Base-by-base conservation (phyloP, 2,329 filamentous ascomycete species). In the Bipolaris zeicola region DNA sequence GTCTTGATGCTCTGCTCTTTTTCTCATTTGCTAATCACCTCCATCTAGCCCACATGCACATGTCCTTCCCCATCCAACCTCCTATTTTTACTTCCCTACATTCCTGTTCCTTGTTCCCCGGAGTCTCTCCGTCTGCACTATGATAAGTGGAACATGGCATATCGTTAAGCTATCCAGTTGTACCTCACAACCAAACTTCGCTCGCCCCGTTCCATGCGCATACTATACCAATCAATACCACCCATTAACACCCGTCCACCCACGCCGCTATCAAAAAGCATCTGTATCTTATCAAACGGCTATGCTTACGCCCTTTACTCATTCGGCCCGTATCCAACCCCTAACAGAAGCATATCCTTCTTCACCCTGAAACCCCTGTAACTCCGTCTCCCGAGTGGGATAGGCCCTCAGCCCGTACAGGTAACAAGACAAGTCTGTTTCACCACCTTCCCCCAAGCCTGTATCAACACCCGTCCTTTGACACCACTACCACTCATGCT, bases 291-390 rank as follows among this genome's bases (percentile, higher is more conserved):
- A 10, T 4, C 14, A 38, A 38, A 43, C 31, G 14, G 14, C 7
- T 37, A 42, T 37, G 22, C 45, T 28, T 16, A 18, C 31, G 20
- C 38, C 18, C 33, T 18, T 20, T n/a, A n/a, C 41, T 34, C 10
- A 31, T 50, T 54, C 52, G 52, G 52, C 31, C 52, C 52, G 38
- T 36, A 34, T 50, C n/a, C 52, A 50, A 38, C 44, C 46, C 52
- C 24, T 50, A 33, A 44, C 22, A 44, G 20, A 43, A 33, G 22
- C 22, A 20, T 43, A n/a, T 37, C 8, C 43, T 31, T 48, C 41
- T 26, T 41, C 22, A 43, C 43, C 28, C 52, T 37, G 48, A 46
- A 50, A 34, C 52, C 31, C 43, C 37, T 45, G 39, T 2, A 38
- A 50, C 45, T 20, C 52, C 31, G 31, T 36, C 20, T 24, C 43